phyloP scores from a whole-genome alignment of 305 asterid species.

The Stenogyne calaminthoides region DNA sequence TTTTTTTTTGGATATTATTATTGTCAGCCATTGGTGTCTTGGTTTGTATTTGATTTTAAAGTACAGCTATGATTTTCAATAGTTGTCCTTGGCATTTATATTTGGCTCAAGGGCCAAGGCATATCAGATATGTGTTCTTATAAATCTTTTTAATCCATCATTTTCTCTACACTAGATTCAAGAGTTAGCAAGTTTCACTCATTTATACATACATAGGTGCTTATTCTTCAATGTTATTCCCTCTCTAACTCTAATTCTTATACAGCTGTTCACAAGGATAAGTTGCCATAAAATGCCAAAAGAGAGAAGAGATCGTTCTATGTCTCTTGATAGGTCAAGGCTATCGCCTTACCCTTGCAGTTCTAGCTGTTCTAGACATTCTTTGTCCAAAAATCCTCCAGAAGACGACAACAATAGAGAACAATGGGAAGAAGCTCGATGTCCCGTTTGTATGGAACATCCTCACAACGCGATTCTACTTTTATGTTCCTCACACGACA shows the following conservation, averaged over 20 bases:
- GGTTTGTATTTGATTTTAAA: background rate
- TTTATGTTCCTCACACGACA: slow-evolving; percentile 73
- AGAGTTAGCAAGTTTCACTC: background rate
- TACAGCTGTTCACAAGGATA: slow-evolving; percentile 22
- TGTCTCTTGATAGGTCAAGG: slow-evolving; percentile 66
- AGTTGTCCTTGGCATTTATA: background rate
- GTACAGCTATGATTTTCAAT: background rate
- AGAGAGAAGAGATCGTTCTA: slow-evolving; percentile 70
- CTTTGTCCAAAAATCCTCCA: slow-evolving; percentile 45
- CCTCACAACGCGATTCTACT: slow-evolving; percentile 90
- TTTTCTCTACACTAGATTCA: background rate
- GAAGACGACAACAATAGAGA: slow-evolving; percentile 56
- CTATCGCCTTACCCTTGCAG: slow-evolving; percentile 63
- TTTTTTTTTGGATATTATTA: background rate
- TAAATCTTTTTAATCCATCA: background rate
- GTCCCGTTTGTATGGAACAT: slow-evolving; percentile 94
- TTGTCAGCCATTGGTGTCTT: background rate
- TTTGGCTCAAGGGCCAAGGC: background rate
- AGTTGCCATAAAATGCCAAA: slow-evolving; percentile 58
- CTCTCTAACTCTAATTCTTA: slow-evolving; percentile 10
- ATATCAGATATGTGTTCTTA: background rate
- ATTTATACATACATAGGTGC: background rate
- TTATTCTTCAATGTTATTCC: slow-evolving; percentile 3
- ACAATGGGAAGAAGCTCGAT: slow-evolving; percentile 89
- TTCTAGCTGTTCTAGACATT: slow-evolving; percentile 45